Percentiles rank a stretch among this genome's conserved stretches.
Conservation (phyloP, 192 early-diverging fungal species). For the Entophlyctis helioformis region DNA sequence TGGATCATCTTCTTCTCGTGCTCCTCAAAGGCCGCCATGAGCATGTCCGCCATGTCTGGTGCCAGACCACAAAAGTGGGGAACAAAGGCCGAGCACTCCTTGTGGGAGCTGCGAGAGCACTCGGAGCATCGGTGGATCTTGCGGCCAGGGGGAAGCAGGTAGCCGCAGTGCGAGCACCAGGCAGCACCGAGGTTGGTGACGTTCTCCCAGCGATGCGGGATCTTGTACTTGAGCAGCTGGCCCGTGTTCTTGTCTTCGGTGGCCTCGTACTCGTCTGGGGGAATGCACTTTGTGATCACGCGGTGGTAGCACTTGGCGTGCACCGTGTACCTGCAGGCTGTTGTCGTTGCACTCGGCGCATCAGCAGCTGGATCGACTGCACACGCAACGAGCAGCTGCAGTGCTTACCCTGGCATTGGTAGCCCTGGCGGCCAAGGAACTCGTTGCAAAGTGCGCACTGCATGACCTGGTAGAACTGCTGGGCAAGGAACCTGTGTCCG, state of each 20-base stretch:
- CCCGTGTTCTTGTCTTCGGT: slow-evolving; percentile 52
- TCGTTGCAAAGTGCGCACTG: slow-evolving; percentile 89
- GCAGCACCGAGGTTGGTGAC: slow-evolving; percentile 72
- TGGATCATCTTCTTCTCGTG: slow-evolving; percentile 19
- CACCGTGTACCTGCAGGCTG: slow-evolving; percentile 82
- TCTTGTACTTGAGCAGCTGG: slow-evolving; percentile 66
- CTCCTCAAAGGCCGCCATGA: slow-evolving; percentile 31
- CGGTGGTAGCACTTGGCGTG: slow-evolving; percentile 76
- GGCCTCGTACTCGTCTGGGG: slow-evolving; percentile 6
- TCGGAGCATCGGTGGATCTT: slow-evolving; percentile 26
- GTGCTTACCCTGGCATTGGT: slow-evolving; percentile 73
- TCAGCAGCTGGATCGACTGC: not conserved
- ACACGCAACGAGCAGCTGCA: not conserved
- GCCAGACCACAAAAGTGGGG: slow-evolving; percentile 33
- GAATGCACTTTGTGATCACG: slow-evolving; percentile 89
- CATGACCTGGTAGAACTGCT: slow-evolving; percentile 87
- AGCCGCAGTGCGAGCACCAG: slow-evolving; percentile 97
- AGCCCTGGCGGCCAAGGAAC: slow-evolving; percentile 71
- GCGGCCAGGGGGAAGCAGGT: slow-evolving; percentile 34
- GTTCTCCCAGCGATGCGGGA: slow-evolving; percentile 87
- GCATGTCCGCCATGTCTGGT: slow-evolving; percentile 21
- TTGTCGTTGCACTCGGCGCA: not conserved
- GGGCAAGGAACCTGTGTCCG: slow-evolving; percentile 82
- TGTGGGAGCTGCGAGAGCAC: slow-evolving; percentile 22
- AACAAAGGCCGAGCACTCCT: slow-evolving; percentile 23